phyloP scores from a whole-genome alignment of 2,329 filamentous ascomycete species.

The Colletotrichum orbiculare region DNA sequence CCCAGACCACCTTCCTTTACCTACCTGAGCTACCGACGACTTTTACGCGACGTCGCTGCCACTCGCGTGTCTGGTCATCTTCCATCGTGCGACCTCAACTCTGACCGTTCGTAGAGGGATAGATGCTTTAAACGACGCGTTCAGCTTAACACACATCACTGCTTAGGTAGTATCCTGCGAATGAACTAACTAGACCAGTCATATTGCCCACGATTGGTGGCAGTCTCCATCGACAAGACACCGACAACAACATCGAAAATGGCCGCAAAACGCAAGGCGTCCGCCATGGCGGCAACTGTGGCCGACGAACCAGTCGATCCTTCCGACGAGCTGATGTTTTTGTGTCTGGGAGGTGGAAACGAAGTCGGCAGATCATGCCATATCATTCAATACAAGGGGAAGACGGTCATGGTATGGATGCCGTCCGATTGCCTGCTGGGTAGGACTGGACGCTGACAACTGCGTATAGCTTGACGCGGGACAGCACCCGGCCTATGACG shows the following conservation, averaged over 20 bases:
- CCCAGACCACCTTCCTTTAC: neutral
- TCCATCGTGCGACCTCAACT: neutral
- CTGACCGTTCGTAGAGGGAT: neutral
- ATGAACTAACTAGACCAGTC: conserved; percentile 22
- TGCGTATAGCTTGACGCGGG: conserved; percentile 85
- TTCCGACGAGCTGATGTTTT: conserved; percentile 92
- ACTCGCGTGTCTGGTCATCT: neutral
- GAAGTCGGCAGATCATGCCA: conserved; percentile 98
- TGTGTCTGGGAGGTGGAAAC: conserved; percentile 93
- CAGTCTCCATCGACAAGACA: conserved; percentile 6
- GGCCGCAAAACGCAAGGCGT: conserved; percentile 93
- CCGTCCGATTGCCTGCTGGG: neutral
- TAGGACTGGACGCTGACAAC: conserved; percentile 13
- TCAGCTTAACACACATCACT: neutral
- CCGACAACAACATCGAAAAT: conserved; percentile 58
- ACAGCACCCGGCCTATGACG: conserved; percentile 96
- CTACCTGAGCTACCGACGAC: conserved; percentile 2
- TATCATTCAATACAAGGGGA: conserved; percentile 98
- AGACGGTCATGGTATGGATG: conserved; percentile 91
- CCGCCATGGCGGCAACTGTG: conserved; percentile 71
- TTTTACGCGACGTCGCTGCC: conserved; percentile 24
- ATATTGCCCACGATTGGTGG: conserved; percentile 9
- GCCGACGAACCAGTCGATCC: conserved; percentile 89
- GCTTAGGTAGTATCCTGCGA: neutral
- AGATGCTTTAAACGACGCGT: too few relatives aligned